These are phyloP conservation scores for Umbelopsis ramanniana DNA, from an alignment of 192 early-diverging fungal genomes.

Conservation along the genomic window DNA sequence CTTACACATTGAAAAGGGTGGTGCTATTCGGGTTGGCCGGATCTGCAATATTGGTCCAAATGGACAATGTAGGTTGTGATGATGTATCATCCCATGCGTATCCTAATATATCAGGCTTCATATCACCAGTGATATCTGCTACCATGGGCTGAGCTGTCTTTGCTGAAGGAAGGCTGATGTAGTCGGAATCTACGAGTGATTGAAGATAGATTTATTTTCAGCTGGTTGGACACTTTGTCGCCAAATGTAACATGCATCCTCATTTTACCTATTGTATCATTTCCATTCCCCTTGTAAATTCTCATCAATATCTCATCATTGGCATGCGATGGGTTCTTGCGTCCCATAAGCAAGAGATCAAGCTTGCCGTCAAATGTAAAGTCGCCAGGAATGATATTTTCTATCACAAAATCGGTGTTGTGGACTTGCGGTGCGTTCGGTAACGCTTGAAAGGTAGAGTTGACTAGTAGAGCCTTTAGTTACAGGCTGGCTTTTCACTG, in stretches of 20 bases:
- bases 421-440: conserved; percentile 33
- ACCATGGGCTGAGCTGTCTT: conserved; percentile 60
- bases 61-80: conserved; percentile 38
- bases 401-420: conserved; percentile 52
- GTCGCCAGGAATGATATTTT: conserved; percentile 84
- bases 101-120: conserved; percentile 65
- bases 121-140: conserved; percentile 64
- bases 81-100: conserved; percentile 43
- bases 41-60: conserved; percentile 51
- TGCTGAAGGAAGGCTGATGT: conserved; percentile 46
- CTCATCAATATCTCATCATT: conserved; percentile 61
- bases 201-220: neutral
- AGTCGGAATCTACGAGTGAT: conserved; percentile 38
- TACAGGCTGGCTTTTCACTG: neutral
- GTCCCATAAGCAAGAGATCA: conserved; percentile 83
- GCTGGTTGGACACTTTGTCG: neutral
- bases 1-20: conserved; percentile 36
- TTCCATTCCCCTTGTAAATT: conserved; percentile 75
- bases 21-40: conserved; percentile 26
- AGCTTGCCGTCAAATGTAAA: conserved; percentile 89
- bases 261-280: conserved; percentile 60
- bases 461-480: conserved; percentile 27
- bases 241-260: neutral
- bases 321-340: conserved; percentile 32
- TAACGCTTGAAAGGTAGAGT: conserved; percentile 30